phyloP scores from a whole-genome alignment of 352 stramenopile genomes.

The Phytophthora crassamura region DNA sequence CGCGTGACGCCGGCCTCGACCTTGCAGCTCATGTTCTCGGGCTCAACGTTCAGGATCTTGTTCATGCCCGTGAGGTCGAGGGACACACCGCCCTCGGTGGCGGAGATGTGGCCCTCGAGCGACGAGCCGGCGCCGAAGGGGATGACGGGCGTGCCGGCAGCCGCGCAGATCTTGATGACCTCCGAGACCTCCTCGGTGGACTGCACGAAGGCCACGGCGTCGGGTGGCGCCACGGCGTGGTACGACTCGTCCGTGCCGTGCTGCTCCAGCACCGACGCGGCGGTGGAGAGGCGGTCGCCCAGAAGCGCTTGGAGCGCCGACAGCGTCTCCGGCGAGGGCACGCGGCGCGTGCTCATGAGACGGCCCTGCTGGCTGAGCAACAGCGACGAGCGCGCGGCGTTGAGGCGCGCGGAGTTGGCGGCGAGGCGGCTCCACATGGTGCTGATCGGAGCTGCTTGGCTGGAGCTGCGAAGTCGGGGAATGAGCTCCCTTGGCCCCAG shows the following conservation, averaged over 20 bases:
- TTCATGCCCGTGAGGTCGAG: constrained; percentile 92
- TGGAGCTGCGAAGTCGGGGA: constrained; percentile 24
- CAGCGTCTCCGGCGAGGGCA: constrained; percentile 42
- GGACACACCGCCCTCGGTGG: constrained; percentile 89
- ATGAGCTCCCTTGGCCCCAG: constrained; percentile 24
- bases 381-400: constrained; percentile 22
- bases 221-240: constrained; percentile 83
- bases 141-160: constrained; percentile 91
- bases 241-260: constrained; percentile 94
- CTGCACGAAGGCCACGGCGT: constrained; percentile 88
- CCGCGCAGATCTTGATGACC: constrained; percentile 91
- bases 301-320: constrained; percentile 62
- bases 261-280: constrained; percentile 69
- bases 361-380: constrained; percentile 23
- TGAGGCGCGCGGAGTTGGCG: constrained; percentile 25
- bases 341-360: constrained; percentile 36
- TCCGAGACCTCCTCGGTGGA: constrained; percentile 89
- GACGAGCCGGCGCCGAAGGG: constrained; percentile 94
- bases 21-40: constrained; percentile 90
- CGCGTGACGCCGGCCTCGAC: constrained; percentile 96
- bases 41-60: constrained; percentile 67
- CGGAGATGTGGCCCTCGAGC: constrained; percentile 96
- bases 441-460: constrained; percentile 12
- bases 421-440: constrained; percentile 45
- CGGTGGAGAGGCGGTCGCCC: constrained; percentile 76